Percentiles rank a stretch among this genome's conserved stretches.
Conservation (phyloP, 2,329 filamentous ascomycete species). For the Clarireedia sp. region DNA sequence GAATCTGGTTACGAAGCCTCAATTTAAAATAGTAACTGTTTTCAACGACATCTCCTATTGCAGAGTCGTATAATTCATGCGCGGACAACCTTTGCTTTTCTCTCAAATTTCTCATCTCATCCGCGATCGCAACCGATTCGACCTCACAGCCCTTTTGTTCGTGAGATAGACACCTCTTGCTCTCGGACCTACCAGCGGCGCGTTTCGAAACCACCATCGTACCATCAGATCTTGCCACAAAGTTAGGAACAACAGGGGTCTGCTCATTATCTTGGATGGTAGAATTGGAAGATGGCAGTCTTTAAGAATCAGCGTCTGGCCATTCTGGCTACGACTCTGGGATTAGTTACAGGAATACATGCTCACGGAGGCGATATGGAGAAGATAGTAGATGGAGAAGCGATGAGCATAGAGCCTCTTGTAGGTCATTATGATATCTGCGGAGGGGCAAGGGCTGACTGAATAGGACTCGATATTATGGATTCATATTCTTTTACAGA, state of each 20-base stretch:
- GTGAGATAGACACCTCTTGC: neutral
- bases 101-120: neutral
- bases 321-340: conserved; percentile 1
- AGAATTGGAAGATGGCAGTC: neutral
- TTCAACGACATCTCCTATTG: too few relatives aligned
- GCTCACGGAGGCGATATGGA: conserved; percentile 38
- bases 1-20: conserved; percentile 7
- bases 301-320: neutral
- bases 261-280: neutral
- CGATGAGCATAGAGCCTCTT: conserved; percentile 65
- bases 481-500: conserved; percentile 87
- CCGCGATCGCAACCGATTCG: neutral
- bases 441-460: conserved; percentile 29
- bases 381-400: conserved; percentile 60
- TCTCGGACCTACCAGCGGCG: neutral
- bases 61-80: neutral
- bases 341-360: conserved; percentile 13
- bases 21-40: conserved; percentile 6
- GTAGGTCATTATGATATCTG: conserved; percentile 37
- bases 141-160: conserved; percentile 3
- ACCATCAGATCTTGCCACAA: conserved; percentile 1
- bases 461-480: conserved; percentile 73
- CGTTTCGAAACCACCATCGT: conserved; percentile 2
- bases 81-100: neutral
- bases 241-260: neutral